Evolutionary conservation across 768 basidiomycete species (phyloP), one percentile per base, ranked within the genome.

Genomic region (Hypholoma sublateritium): DNA sequence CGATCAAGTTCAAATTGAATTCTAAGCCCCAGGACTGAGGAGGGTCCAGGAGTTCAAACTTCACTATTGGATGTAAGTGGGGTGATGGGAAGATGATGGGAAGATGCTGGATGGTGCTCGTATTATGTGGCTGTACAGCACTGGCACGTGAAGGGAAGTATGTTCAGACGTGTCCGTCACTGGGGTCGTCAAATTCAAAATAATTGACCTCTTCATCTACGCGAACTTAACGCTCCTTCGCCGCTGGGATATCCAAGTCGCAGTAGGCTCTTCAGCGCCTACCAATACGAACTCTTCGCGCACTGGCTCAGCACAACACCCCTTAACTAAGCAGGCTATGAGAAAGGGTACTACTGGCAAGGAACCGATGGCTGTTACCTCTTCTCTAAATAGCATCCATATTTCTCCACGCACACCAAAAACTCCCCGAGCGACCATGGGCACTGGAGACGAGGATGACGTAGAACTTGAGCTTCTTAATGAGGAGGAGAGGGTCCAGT

Each of bases 401-500:
- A 82, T 86, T 57, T 77, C 79, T 42, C 84, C 86, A 47, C 81
- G 85, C 41, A 81, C 79, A 25, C 72, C 77, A 46, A 74, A 75
- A 44, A 71, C 76, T 32, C 69, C 76, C 17, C 69, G 74, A 16
- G 59, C 71, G 46, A 58, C 72, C 53, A 60, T 74, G 60, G 70
- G 74, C 34, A 68, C 70, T 57, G 72, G 72, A 24, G 79, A 75
- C 24, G 78, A 74, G 45, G 86, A 87, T 51, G 83, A 83, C 35
- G 75, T 89, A 0, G 84, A 89, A 68, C 69, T 91, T 24, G 81
- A 76, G 60, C 72, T 89, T 48, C 72, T 91, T 44, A 77, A 77
- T 5, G 85, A 82, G 24, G 80, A 82, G 19, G 85, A 87, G 64
- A 72, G 81, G 46, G 67, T 70, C 17, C 70, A 76, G 55, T 81